A percentile compares a stretch with the other conserved stretches of the same genome.
Conservation (phyloP, 2,329 filamentous ascomycete species). For the Malbranchea cinnamomea region DNA sequence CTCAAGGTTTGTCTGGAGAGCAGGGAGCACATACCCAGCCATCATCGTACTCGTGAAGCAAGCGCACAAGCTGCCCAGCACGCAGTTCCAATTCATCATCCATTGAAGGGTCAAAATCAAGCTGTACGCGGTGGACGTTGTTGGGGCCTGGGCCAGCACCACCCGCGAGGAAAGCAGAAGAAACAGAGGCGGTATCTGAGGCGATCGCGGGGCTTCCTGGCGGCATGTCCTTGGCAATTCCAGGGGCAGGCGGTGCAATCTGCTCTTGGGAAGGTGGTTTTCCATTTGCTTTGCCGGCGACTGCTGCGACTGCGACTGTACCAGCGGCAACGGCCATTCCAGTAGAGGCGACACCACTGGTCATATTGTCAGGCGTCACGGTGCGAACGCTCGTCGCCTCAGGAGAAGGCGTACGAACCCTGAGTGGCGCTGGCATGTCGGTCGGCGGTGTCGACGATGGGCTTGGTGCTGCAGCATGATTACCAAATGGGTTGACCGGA, state of each 20-base stretch:
- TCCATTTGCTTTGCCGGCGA: constrained; percentile 8
- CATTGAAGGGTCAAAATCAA: constrained; percentile 87
- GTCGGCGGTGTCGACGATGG: constrained; percentile 11
- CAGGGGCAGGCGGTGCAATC: constrained; percentile 6
- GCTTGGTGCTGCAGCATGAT: constrained; percentile 36
- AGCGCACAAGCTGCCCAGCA: constrained; percentile 68
- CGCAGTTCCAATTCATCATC: constrained; percentile 76
- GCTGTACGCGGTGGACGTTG: constrained; percentile 80
- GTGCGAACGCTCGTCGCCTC: constrained; percentile 29
- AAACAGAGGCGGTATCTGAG: constrained; percentile 16
- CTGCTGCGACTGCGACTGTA: constrained; percentile 18
- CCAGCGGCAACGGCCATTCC: constrained; percentile 27
- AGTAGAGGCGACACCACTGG: constrained; percentile 24
- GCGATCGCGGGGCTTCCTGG: constrained; percentile 15
- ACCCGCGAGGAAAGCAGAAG: constrained; percentile 42
- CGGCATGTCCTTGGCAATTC: constrained; percentile 8
- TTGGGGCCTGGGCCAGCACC: constrained; percentile 36
- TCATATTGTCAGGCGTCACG: constrained; percentile 24
- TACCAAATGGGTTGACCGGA: constrained; percentile 56
- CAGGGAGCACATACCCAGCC: constrained; percentile 61
- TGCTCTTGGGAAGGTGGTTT: constrained; percentile 13
- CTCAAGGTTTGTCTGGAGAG: too few species aligned
- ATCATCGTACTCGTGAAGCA: constrained; percentile 94
- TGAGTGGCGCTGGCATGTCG: constrained; percentile 7
- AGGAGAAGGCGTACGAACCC: constrained; percentile 23